Evolutionary conservation across 2,329 filamentous ascomycete species (phyloP).

Genomic region (Venturia aucupariae): DNA sequence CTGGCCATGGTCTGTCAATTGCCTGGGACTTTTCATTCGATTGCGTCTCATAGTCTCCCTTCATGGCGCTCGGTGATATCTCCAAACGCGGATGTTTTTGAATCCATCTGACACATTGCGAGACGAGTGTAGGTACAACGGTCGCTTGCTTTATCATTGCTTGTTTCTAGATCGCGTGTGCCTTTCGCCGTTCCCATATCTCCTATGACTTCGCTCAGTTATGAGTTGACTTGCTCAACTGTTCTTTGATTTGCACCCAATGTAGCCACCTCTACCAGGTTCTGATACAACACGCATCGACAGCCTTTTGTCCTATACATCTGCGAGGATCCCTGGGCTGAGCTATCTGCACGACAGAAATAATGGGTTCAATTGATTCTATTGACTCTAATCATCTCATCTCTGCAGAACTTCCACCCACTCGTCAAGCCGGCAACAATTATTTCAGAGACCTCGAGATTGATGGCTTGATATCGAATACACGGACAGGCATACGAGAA

Average conservation of each 20-base stretch:
- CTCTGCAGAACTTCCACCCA: no score
- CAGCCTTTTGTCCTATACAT: background rate
- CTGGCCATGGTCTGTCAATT: background rate
- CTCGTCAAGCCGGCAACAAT: background rate
- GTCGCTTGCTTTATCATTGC: background rate
- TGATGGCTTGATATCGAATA: slow-evolving; percentile 12
- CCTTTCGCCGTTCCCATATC: background rate
- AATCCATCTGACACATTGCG: background rate
- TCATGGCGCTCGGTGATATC: background rate
- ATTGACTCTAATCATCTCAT: slow-evolving; percentile 20
- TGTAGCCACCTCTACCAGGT: background rate
- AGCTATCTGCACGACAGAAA: background rate
- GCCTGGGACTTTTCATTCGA: background rate
- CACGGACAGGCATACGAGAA: slow-evolving; percentile 30
- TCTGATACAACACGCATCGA: background rate
- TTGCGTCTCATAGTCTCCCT: background rate
- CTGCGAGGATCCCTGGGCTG: background rate
- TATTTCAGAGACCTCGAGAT: background rate
- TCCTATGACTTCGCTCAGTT: background rate
- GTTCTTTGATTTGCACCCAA: background rate
- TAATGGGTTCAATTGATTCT: slow-evolving; percentile 17
- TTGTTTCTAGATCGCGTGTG: background rate
- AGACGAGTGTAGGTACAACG: background rate
- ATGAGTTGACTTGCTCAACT: no score
- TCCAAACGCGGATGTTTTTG: background rate